Base-by-base conservation (phyloP, 176 grass and related monocot genomes). In the Thinopyrum elongatum region DNA sequence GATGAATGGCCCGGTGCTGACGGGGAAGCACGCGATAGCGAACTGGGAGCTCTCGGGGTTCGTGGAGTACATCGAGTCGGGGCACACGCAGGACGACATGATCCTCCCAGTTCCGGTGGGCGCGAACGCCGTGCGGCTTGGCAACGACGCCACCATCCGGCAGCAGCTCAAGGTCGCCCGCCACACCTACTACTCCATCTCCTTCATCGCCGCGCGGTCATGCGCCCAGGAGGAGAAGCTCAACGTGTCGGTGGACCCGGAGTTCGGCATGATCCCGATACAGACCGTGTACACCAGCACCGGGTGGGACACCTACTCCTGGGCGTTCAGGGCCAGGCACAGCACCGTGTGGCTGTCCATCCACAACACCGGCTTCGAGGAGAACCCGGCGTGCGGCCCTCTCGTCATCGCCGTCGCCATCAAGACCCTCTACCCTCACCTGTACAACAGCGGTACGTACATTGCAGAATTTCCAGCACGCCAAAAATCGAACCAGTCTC, bases 271-370 rank as follows among this genome's bases (percentile, higher is more conserved):
- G 12, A 39, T 94, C 14, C 89, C 89, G 16, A 55, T 94, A 2
- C 92, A 94, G 80, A 91, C 92, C 1, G 42, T 86, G 1, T 94
- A 94, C 86, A 81, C 79, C 27, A 88, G 83, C 79, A 90, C 44
- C 30, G 92, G 92, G 15, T 93, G 91, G 91, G 91, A 90, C 85
- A 85, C 77, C 57, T 90, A 93, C 84, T 51, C 81, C 8, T 90
- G 88, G 88, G 88, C 78, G 1, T 90, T 93, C 85, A 75, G 28
- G 60, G 65, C 88, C 58, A 53, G 27, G 65, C 67, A 82, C 13
- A 71, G 6, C 41, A 31, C 28, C 21, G 85, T 79, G 31, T 63
- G 25, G 42, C 35, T 93, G 15, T 15, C 80, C 77, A 93, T 93
- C 81, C 91, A 93, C 77, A 90, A 93, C 28, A 82, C 85, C 22